Evolutionary conservation across 192 early-diverging fungal species (phyloP), one percentile per base, ranked within the genome.

Genomic region (Geosiphon pyriformis): DNA sequence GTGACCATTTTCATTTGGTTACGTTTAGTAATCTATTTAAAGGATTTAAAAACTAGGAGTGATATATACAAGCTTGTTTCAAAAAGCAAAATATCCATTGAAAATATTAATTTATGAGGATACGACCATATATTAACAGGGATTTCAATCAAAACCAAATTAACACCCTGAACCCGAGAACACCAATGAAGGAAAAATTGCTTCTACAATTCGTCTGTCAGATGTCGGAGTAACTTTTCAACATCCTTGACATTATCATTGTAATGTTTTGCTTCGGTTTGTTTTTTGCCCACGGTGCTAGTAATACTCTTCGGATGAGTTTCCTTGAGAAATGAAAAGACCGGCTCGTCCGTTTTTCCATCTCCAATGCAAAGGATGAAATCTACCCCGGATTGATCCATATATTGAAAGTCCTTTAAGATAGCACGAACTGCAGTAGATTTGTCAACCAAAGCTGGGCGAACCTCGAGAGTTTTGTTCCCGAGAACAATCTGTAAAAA

Each of bases 241-340:
- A 84, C 82, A 33, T 82, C 74, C 7, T 65, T 70, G 18, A 90
- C 86, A 60, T 85, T 80, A 2, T 89, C 91, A 70, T 97, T 77
- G 53, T 88, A 97, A 74, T 83, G 92, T 69, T 83, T 82, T 18
- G 98, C 96, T 58, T 95, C 92, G 0, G 94, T 98, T 72, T 90
- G 88, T 70, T 99, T 99, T 76, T 95, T 94, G 7, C 96, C 98
- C 2, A 99, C 96, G 0, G 98, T 99, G 26, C 86, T 85, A 27
- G 92, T 94, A 59, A 93, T 85, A 2, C 68, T 48, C 31, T 78
- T 67, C 0, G 72, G 70, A 0, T 67, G 65, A 7, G 72, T 66
- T 47, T 86, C 78, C 22, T 80, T 73, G n/a, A 89, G 76, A 59
- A 85, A 71, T 17, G 83, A 85, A 62, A 99, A 99, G 22, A 98